A percentile compares a stretch with the other conserved stretches of the same genome.
Conservation (phyloP, 805 yeast genomes). For the Starmera dryadoides region DNA sequence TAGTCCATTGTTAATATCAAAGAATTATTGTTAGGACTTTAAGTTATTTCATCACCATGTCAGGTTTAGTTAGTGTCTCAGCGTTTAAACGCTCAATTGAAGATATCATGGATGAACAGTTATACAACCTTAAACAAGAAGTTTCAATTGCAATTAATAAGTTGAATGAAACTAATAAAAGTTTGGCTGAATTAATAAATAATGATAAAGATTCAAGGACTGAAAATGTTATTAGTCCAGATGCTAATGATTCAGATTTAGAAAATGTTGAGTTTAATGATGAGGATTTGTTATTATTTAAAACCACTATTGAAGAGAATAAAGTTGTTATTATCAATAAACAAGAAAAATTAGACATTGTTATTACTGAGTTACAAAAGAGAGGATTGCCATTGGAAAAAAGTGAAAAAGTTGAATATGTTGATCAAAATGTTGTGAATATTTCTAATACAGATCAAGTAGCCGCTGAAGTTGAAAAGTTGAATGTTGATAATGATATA, state of each 20-base stretch:
- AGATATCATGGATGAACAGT: slow-evolving; percentile 41
- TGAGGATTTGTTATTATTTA: slow-evolving; percentile 43
- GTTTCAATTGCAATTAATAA: slow-evolving; percentile 37
- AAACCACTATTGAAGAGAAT: slow-evolving; percentile 53
- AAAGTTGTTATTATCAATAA: slow-evolving; percentile 46
- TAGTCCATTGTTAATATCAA: too few relatives aligned
- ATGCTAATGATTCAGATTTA: slow-evolving; percentile 19
- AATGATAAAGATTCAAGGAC: too few relatives aligned
- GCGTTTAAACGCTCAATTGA: slow-evolving; percentile 41
- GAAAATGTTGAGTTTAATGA: slow-evolving; percentile 20
- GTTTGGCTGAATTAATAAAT: slow-evolving; percentile 37
- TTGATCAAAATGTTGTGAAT: not conserved
- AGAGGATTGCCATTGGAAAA: slow-evolving; percentile 25
- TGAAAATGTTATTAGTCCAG: slow-evolving; percentile 19
- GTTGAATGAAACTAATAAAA: slow-evolving; percentile 43
- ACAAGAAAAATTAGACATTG: slow-evolving; percentile 32
- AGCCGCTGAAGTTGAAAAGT: too few relatives aligned
- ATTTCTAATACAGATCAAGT: too few relatives aligned
- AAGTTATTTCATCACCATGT: too few relatives aligned
- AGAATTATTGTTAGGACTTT: too few relatives aligned
- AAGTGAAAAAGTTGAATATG: not conserved
- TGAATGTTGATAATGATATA: not conserved
- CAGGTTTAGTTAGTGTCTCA: too few relatives aligned
- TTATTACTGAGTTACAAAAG: slow-evolving; percentile 39
- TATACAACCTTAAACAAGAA: slow-evolving; percentile 24